A percentile compares a stretch with the other conserved stretches of the same genome.
Conservation (phyloP, 1,284 basidiomycete species). For the Heterobasidion occidentale region DNA sequence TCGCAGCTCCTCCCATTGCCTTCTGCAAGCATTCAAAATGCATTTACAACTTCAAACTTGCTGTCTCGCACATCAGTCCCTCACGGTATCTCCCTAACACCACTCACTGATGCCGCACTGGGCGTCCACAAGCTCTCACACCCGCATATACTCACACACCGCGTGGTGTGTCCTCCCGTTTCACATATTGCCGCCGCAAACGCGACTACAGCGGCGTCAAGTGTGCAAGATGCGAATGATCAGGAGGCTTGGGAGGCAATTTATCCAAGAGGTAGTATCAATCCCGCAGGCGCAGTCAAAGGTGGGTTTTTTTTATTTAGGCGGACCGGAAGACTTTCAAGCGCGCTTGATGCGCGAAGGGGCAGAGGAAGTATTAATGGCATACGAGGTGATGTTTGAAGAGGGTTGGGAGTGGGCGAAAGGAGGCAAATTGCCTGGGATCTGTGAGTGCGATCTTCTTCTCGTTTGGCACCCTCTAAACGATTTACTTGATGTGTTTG, state of each 20-base stretch:
- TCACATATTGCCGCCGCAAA: background rate
- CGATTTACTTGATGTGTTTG: background rate
- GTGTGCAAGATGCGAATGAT: slow-evolving; percentile 16
- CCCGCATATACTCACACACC: slow-evolving; percentile 27
- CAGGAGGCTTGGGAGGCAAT: slow-evolving; percentile 51
- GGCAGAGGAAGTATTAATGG: slow-evolving; percentile 41
- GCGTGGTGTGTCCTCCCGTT: slow-evolving; percentile 26
- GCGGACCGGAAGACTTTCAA: slow-evolving; percentile 36
- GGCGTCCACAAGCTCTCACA: slow-evolving; percentile 39
- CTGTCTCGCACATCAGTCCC: background rate
- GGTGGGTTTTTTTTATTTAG: slow-evolving; percentile 57
- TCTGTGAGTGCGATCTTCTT: slow-evolving; percentile 35
- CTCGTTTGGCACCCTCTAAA: background rate
- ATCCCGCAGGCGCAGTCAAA: slow-evolving; percentile 33
- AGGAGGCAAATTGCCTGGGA: slow-evolving; percentile 59
- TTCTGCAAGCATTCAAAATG: background rate
- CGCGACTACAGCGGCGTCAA: background rate
- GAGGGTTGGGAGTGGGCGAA: slow-evolving; percentile 50
- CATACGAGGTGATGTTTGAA: slow-evolving; percentile 53
- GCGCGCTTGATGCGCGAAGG: slow-evolving; percentile 21
- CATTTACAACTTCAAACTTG: background rate
- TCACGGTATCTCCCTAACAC: background rate
- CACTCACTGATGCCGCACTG: slow-evolving; percentile 31
- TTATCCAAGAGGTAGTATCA: slow-evolving; percentile 54
- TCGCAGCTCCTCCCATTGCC: background rate